A percentile compares a stretch with the other conserved stretches of the same genome.
Conservation (phyloP, 2,329 filamentous ascomycete species). For the Penicillium vulpinum region DNA sequence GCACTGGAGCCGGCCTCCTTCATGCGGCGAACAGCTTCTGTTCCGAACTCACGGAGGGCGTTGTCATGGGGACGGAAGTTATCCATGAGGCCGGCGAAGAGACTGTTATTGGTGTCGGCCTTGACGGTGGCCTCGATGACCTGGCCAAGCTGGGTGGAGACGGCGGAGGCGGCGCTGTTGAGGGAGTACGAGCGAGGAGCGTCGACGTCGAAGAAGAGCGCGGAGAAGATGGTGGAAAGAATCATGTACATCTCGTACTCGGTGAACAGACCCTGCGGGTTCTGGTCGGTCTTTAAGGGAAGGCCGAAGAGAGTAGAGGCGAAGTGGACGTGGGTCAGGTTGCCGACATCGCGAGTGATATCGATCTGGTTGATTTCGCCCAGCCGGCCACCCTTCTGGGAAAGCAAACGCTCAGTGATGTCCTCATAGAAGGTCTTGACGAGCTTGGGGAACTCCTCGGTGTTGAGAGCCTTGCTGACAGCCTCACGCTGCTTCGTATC, state of each 20-base stretch:
- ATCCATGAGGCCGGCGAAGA: slow-evolving; percentile 56
- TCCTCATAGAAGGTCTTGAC: slow-evolving; percentile 68
- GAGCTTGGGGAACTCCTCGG: slow-evolving; percentile 61
- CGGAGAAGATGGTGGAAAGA: slow-evolving; percentile 64
- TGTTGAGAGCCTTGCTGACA: slow-evolving; percentile 60
- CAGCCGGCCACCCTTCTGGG: slow-evolving; percentile 65
- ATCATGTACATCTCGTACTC: slow-evolving; percentile 61
- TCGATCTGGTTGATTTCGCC: slow-evolving; percentile 67
- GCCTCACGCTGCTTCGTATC: slow-evolving; percentile 55
- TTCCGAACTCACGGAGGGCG: slow-evolving; percentile 63
- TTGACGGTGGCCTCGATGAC: slow-evolving; percentile 67
- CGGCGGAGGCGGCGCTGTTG: slow-evolving; percentile 57
- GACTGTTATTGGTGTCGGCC: slow-evolving; percentile 55
- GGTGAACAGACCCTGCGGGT: slow-evolving; percentile 54
- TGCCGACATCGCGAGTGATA: slow-evolving; percentile 61
- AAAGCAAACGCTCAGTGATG: slow-evolving; percentile 62
- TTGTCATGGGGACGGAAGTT: slow-evolving; percentile 54
- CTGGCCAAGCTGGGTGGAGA: slow-evolving; percentile 60
- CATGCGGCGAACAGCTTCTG: slow-evolving; percentile 64
- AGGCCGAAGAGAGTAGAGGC: slow-evolving; percentile 57
- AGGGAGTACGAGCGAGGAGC: slow-evolving; percentile 66
- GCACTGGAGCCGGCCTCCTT: slow-evolving; percentile 62
- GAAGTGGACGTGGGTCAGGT: slow-evolving; percentile 57
- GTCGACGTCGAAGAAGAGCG: slow-evolving; percentile 67
- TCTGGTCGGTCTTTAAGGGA: slow-evolving; percentile 55